Conservation (phyloP, 805 yeast species). For the Cyberlindnera mrakii region DNA sequence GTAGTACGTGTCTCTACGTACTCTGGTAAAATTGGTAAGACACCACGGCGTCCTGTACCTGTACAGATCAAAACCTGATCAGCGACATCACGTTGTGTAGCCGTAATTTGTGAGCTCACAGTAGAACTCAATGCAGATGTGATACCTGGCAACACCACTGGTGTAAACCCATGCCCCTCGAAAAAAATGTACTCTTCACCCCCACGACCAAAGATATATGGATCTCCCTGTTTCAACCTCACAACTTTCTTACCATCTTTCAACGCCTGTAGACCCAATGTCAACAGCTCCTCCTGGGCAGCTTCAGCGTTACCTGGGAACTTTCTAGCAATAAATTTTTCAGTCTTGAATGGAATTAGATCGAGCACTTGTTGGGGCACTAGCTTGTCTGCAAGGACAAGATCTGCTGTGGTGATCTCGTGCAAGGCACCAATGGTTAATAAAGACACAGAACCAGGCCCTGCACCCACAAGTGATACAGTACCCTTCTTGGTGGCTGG, state of each 20-base stretch:
- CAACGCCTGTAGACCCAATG: constrained; percentile 63
- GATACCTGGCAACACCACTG: constrained; percentile 79
- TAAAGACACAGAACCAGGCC: constrained; percentile 84
- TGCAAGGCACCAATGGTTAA: constrained; percentile 81
- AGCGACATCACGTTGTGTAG: constrained; percentile 86
- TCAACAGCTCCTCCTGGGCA: constrained; percentile 80
- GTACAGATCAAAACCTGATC: constrained; percentile 92
- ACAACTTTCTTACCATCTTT: constrained; percentile 71
- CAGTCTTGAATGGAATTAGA: constrained; percentile 70
- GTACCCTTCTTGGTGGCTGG: constrained; percentile 34
- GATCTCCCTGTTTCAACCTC: constrained; percentile 93
- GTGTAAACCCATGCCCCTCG: constrained; percentile 57
- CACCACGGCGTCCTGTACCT: constrained; percentile 89
- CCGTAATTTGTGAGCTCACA: constrained; percentile 74
- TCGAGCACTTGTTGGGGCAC: constrained; percentile 86
- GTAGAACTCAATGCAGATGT: constrained; percentile 90
- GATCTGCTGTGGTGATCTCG: constrained; percentile 76
- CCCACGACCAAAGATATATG: constrained; percentile 93
- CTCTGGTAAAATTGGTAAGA: constrained; percentile 70
- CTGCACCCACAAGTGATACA: constrained; percentile 86
- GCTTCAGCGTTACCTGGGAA: constrained; percentile 96
- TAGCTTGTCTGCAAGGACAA: constrained; percentile 82
- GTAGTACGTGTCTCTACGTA: constrained; percentile 72
- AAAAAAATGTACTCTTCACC: constrained; percentile 85
- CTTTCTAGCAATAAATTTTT: constrained; percentile 80